Evolutionary conservation across 169 alveolate species (phyloP).

Genomic region (Eimeria acervulina): DNA sequence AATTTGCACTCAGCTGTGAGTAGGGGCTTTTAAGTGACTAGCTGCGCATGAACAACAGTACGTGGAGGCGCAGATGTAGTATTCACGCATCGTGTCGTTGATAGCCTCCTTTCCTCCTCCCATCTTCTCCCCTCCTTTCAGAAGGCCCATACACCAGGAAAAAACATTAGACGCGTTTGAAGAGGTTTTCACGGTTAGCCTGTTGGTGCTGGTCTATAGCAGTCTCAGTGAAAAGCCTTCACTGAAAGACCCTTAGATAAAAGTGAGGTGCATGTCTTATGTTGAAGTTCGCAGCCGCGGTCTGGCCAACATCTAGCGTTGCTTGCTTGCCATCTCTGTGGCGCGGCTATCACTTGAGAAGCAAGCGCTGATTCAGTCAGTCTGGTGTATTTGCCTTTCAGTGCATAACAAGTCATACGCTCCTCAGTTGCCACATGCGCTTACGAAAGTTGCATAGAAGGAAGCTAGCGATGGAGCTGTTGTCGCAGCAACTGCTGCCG

Average conservation of each 20-base stretch:
- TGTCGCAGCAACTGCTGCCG: not conserved
- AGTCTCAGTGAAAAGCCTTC: not conserved
- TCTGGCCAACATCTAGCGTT: not conserved
- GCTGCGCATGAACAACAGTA: not conserved
- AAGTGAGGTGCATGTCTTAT: not conserved
- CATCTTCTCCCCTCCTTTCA: not conserved
- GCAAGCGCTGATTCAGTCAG: not conserved
- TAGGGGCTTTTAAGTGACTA: not conserved
- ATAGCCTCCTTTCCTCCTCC: no score
- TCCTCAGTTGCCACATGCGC: not conserved
- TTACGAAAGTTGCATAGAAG: not conserved
- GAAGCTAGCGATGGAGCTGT: not conserved
- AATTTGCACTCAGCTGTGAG: not conserved
- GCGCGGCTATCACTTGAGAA: not conserved
- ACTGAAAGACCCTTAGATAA: not conserved
- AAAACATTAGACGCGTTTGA: not conserved
- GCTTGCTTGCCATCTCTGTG: not conserved
- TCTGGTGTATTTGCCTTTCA: not conserved
- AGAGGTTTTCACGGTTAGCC: not conserved
- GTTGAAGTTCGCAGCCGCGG: not conserved
- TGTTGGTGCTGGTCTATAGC: not conserved
- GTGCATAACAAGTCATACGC: not conserved
- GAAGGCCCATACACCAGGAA: not conserved
- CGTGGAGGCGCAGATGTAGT: not conserved
- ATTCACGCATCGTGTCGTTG: no score